Evolutionary conservation across 2,329 filamentous ascomycete species (phyloP).

Genomic region (Colletotrichum karsti): DNA sequence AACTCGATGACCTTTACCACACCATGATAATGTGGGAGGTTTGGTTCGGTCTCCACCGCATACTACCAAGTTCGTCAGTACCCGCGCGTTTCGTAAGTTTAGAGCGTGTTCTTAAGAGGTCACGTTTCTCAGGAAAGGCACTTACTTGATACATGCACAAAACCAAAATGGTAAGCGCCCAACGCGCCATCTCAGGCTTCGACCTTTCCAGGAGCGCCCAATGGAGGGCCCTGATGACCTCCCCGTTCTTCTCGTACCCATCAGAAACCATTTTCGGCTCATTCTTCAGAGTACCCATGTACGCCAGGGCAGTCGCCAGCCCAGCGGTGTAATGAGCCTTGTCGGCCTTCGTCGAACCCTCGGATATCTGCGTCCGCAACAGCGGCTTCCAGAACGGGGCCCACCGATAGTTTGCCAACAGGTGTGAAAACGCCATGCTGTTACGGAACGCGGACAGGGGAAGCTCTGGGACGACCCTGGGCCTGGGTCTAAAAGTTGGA

Average conservation of each 20-base stretch:
- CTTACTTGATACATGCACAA: conserved; percentile 14
- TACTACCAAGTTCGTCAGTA: neutral
- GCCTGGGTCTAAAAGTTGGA: neutral
- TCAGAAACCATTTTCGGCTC: conserved; percentile 2
- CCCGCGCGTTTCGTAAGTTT: no score
- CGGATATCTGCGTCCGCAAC: neutral
- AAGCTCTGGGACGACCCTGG: neutral
- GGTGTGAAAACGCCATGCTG: conserved; percentile 11
- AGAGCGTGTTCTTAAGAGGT: no score
- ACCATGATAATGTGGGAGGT: conserved; percentile 4
- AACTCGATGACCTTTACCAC: neutral
- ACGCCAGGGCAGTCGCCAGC: conserved; percentile 3
- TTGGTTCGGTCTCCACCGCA: neutral
- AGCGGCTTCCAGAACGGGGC: conserved; percentile 17
- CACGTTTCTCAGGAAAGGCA: no score
- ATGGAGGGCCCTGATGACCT: neutral
- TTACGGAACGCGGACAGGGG: conserved; percentile 12
- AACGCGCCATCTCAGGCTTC: neutral
- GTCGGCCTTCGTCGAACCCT: neutral
- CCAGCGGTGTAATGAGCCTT: neutral
- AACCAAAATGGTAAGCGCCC: conserved; percentile 13
- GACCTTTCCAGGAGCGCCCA: neutral
- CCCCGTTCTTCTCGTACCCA: conserved; percentile 5
- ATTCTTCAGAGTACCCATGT: neutral
- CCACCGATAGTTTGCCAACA: conserved; percentile 11